phyloP scores from a whole-genome alignment of 192 early-diverging fungal genomes.

The Coemansia sp. region DNA sequence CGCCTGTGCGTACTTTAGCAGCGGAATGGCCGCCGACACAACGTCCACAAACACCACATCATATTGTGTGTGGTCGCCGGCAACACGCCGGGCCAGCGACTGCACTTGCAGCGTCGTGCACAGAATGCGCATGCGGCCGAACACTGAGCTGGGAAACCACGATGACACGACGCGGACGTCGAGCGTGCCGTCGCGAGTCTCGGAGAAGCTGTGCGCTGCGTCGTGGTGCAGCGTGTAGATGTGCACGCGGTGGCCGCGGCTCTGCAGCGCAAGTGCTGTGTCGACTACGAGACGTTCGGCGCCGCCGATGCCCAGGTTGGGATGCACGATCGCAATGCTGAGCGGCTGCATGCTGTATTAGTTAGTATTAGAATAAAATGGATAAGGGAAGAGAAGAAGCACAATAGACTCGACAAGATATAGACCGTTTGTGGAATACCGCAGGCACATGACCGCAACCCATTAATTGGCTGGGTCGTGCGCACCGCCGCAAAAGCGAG shows the following conservation, averaged over 20 bases:
- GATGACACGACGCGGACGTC: slow-evolving; percentile 71
- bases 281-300: slow-evolving; percentile 95
- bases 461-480: slow-evolving; percentile 5
- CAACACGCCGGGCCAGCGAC: slow-evolving; percentile 61
- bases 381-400: not conserved
- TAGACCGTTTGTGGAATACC: not conserved
- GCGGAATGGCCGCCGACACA: slow-evolving; percentile 79
- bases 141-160: slow-evolving; percentile 66
- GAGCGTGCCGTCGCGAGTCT: slow-evolving; percentile 85
- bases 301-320: slow-evolving; percentile 93
- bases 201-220: slow-evolving; percentile 82
- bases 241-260: slow-evolving; percentile 72
- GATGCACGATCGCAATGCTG: slow-evolving; percentile 83
- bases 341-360: slow-evolving; percentile 28
- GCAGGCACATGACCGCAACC: slow-evolving; percentile 9
- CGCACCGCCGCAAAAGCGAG: not conserved
- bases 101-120: slow-evolving; percentile 80
- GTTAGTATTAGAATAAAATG: not conserved
- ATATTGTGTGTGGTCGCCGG: slow-evolving; percentile 50
- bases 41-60: slow-evolving; percentile 89
- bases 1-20: slow-evolving; percentile 66
- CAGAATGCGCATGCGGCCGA: slow-evolving; percentile 73
- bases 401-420: too few species aligned
- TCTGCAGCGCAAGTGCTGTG: slow-evolving; percentile 77
- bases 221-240: slow-evolving; percentile 94